Conservation (phyloP, 805 yeast species). For the Metschnikowia chrysomelidarum region DNA sequence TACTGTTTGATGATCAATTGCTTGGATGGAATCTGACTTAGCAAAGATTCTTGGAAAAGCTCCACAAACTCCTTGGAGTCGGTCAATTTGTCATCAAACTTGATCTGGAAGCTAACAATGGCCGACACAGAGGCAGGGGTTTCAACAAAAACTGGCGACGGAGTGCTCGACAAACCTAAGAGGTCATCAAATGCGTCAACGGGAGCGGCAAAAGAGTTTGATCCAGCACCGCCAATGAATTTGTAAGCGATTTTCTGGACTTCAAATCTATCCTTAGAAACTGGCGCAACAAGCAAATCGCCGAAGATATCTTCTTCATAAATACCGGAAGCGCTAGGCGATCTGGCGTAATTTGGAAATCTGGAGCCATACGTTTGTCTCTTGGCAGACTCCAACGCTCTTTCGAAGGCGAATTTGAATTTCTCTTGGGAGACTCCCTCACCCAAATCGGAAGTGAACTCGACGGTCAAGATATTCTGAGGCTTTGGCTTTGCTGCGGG, state of each 20-base stretch:
- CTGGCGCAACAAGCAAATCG: constrained; percentile 37
- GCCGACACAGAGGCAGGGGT: constrained; percentile 17
- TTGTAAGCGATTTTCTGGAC: constrained; percentile 29
- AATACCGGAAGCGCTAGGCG: constrained; percentile 27
- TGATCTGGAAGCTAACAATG: constrained; percentile 34
- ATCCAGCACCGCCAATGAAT: constrained; percentile 19
- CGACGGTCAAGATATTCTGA: constrained; percentile 25
- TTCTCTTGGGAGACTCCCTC: constrained; percentile 25
- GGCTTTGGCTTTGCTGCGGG: constrained; percentile 28
- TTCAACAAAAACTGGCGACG: constrained; percentile 7
- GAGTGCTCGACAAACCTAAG: constrained; percentile 24
- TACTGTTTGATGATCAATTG: constrained; percentile 19
- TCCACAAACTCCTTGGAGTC: constrained; percentile 39
- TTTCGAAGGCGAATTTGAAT: constrained; percentile 31
- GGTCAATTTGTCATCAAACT: constrained; percentile 28
- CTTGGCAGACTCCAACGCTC: constrained; percentile 30
- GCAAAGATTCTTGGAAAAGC: constrained; percentile 33
- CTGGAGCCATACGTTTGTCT: constrained; percentile 30
- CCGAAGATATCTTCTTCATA: constrained; percentile 33
- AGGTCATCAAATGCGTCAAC: constrained; percentile 32
- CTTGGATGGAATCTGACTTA: constrained; percentile 30
- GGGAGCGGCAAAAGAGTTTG: constrained; percentile 2
- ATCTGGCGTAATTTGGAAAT: constrained; percentile 36
- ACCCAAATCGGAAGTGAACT: constrained; percentile 27
- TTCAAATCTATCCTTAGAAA: constrained; percentile 34